Evolutionary conservation across 768 basidiomycete species (phyloP).

Genomic region (Fibroporia radiculosa): DNA sequence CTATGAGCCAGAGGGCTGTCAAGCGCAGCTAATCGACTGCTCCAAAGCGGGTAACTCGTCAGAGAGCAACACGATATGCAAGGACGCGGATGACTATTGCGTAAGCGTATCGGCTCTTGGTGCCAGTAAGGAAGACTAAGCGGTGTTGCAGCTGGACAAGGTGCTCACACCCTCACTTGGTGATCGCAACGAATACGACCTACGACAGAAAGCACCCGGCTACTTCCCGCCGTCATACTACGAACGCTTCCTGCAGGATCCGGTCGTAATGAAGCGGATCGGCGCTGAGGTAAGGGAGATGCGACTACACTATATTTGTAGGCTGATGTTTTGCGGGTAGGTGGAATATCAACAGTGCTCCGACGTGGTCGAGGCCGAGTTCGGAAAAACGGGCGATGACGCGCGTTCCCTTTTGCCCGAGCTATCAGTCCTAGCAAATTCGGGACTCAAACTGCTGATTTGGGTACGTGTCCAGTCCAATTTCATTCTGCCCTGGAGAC

Average conservation of each 20-base stretch:
- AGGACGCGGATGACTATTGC: slow-evolving; percentile 45
- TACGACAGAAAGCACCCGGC: slow-evolving; percentile 46
- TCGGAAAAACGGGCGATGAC: slow-evolving; percentile 6
- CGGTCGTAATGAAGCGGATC: slow-evolving; percentile 33
- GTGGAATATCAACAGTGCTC: slow-evolving; percentile 42
- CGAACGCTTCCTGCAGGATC: slow-evolving; percentile 33
- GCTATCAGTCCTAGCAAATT: no score
- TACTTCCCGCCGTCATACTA: slow-evolving; percentile 54
- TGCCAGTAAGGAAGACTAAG: no score
- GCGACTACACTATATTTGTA: no score
- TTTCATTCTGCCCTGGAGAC: no score
- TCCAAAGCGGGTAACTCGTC: slow-evolving; percentile 42
- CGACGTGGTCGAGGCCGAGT: slow-evolving; percentile 33
- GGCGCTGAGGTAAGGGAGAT: slow-evolving; percentile 38
- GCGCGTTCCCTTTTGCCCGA: no score
- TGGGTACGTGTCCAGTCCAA: no score
- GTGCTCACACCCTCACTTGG: slow-evolving; percentile 31
- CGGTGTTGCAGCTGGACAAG: not conserved
- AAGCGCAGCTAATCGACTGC: slow-evolving; percentile 47
- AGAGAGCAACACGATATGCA: slow-evolving; percentile 43
- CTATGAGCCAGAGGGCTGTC: slow-evolving; percentile 42
- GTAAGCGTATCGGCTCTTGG: no score
- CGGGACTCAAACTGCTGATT: no score
- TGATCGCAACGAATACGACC: slow-evolving; percentile 45
- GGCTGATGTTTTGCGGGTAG: slow-evolving; percentile 14